Evolutionary conservation across 2,329 filamentous ascomycete species (phyloP), one percentile per base, ranked within the genome.

Genomic region (Neocucurbitaria cava): DNA sequence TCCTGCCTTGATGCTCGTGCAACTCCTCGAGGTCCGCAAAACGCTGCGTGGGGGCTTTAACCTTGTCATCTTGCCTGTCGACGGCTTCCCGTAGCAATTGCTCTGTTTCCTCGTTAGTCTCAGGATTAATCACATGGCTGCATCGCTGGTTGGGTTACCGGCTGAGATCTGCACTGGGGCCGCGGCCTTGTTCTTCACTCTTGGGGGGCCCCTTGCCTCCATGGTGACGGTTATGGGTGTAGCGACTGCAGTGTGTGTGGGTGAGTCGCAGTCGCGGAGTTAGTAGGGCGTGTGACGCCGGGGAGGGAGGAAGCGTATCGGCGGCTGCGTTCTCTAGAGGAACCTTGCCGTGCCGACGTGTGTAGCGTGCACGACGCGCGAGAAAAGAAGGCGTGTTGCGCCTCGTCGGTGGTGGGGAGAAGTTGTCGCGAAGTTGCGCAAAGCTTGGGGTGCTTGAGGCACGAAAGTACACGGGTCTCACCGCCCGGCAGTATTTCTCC

Each of bases 141-240:
- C n/a, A n/a, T n/a, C n/a, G n/a, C n/a, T n/a, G n/a, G n/a, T n/a
- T n/a, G n/a, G n/a, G n/a, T n/a, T n/a, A n/a, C n/a, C n/a, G 64
- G 95, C 95, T 64, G 91, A 96, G 75, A 99, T 96, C 80, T 98
- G 78, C 54, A 79, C 71, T 39, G 79, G 91, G 79, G 94, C 94
- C 1, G 95, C 85, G 63, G 91, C 92, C 89, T 99, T 99, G 83
- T 99, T 98, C 79, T 98, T 98, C 83, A 99, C 95, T 85, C 92
- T 85, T 11, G 95, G 94, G 54, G 95, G 94, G 68, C 94, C 95
- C 62, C 94, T 89, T 59, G 71, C 87, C 83, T 98, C 94, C 93
- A 98, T 97, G 61, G 59, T 85, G 40, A 30, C 17, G 39, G 10
- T 18, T 24, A 15, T 39, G n/a, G 33, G 44, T 26, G 44, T 15